phyloP scores from a whole-genome alignment of 306 rosid species.

The Herpetospermum pedunculosum region DNA sequence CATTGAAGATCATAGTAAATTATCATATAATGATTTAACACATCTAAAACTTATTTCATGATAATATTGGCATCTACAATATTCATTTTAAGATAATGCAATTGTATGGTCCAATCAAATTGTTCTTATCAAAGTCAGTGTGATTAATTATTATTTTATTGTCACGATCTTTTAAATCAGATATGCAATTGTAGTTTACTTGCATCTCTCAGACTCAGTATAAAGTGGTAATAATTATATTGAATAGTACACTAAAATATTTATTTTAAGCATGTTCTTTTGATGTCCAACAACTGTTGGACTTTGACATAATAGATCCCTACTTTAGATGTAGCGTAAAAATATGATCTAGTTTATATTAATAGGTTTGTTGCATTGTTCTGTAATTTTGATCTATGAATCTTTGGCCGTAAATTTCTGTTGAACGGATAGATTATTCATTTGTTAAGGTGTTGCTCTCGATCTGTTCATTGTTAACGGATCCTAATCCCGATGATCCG shows the following conservation, averaged over 20 bases:
- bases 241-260: background rate
- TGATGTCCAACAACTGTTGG: background rate
- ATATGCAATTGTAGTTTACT: background rate
- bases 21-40: background rate
- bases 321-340: background rate
- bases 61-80: background rate
- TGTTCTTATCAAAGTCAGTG: background rate
- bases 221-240: background rate
- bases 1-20: background rate
- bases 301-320: background rate
- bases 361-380: background rate
- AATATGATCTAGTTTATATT: background rate
- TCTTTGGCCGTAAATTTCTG: background rate
- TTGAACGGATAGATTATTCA: background rate
- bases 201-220: background rate
- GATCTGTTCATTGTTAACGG: constrained; percentile 57
- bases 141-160: background rate
- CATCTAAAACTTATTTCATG: background rate
- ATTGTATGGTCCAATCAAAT: background rate
- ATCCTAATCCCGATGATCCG: constrained; percentile 68
- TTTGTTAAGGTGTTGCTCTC: constrained; percentile 45
- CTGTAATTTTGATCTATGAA: background rate
- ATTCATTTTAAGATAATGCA: background rate
- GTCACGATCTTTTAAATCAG: background rate
- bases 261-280: background rate